Base-by-base conservation (phyloP, 352 stramenopile species). In the Phytopythium sindhum region DNA sequence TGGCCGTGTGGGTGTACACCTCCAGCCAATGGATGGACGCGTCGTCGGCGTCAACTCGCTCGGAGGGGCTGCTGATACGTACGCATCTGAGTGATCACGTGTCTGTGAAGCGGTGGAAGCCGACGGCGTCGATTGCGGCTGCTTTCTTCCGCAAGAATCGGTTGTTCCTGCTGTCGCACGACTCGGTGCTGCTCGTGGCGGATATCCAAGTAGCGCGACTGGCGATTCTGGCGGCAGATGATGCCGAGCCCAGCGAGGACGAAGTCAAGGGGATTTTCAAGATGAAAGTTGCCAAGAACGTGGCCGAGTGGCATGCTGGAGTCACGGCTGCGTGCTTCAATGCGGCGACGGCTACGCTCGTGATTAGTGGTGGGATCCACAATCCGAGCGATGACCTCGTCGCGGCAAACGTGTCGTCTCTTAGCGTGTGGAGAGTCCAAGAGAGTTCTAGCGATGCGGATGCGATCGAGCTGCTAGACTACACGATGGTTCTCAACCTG, bases 381-480 rank as follows among this genome's bases (percentile, higher is more conserved):
- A 73, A 88, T 50, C 76, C 81, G 3, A 91, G 84, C 33, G 70
- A 69, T 0, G 81, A 84, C 61, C 64, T 93, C 14, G 33, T 83
- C 0, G 31, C 72, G 31, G 69, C 74, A 4, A 65, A 75, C 42
- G 80, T 77, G 24, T 90, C 81, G 1, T 90, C 84, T 4, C 48
- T 93, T 31, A 91, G 75, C 59, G 80, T 89, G 19, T 93, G 84
- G 84, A 75, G 70, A 52, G 60, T 93, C 23, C 24, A 37, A 11
- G 65, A 64, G 6, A 57, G 62, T 6, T 66, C 75, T 17, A 69
- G 70, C 4, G 66, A 57, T 31, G 80, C 79, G 53, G 72, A 86
- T 21, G 66, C 75, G 37, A 69, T 68, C 2, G 81, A 91, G 39
- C 44, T 93, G 41, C 61, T 91, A 28, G 84, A 93, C 55, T 88